These are phyloP conservation scores for Clitocybe nebularis DNA, from an alignment of 1,284 basidiomycete species.

Conservation along the genomic window DNA sequence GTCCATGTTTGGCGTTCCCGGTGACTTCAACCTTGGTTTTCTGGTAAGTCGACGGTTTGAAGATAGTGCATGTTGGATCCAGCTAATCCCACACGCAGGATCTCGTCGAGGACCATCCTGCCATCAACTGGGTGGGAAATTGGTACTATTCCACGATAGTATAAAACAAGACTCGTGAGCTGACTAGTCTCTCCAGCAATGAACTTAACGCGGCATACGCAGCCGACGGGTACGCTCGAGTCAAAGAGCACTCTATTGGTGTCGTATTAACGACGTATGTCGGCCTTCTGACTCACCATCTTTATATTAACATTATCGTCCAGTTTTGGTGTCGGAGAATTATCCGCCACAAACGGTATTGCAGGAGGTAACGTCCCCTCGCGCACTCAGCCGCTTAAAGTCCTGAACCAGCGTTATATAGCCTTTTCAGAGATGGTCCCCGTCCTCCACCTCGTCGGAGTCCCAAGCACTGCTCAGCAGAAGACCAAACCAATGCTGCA, in stretches of 20 bases:
- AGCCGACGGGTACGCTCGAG: constrained; percentile 92
- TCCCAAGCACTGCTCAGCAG: constrained; percentile 74
- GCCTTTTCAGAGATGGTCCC: constrained; percentile 89
- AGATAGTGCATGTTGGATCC: no score
- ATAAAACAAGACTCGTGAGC: no score
- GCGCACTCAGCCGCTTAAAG: no score
- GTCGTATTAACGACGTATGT: constrained; percentile 73
- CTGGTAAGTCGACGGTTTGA: constrained; percentile 41
- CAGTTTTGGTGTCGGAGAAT: constrained; percentile 18
- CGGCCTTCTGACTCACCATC: background rate
- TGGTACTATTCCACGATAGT: no score
- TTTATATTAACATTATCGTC: background rate
- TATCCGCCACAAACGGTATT: constrained; percentile 18
- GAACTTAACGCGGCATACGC: constrained; percentile 88
- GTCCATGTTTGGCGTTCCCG: constrained; percentile 86
- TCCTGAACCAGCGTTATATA: constrained; percentile 25
- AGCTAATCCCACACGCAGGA: constrained; percentile 47
- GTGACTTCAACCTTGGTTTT: constrained; percentile 89
- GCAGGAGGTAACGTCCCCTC: constrained; percentile 9
- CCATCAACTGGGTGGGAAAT: constrained; percentile 88
- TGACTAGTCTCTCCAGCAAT: constrained; percentile 62
- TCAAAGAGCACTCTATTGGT: constrained; percentile 71
- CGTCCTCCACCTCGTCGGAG: constrained; percentile 88
- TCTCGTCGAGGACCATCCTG: constrained; percentile 78
- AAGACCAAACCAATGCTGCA: constrained; percentile 71